Percentiles rank a stretch among this genome's conserved stretches.
These are phyloP conservation scores for Cordia subcordata DNA, from an alignment of 257 asterid species.

Conservation along the genomic window DNA sequence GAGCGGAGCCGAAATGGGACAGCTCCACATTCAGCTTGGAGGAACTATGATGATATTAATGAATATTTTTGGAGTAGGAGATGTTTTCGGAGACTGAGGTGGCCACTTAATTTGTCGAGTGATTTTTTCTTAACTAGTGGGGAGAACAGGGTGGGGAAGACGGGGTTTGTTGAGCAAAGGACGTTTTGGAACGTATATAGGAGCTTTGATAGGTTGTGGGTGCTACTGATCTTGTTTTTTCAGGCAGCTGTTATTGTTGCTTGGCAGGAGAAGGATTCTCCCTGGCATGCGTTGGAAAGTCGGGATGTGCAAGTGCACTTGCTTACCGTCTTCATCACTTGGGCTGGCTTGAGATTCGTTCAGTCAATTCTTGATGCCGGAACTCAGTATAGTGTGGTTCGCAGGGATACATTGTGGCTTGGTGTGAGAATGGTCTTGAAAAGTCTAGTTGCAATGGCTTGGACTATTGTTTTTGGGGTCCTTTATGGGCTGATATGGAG, in stretches of 20 bases:
- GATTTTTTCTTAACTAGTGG: conserved; percentile 40
- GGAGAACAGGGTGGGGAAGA: conserved; percentile 76
- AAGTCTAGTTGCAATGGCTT: conserved; percentile 67
- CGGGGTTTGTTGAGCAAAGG: conserved; percentile 95
- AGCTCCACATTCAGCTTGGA: conserved; percentile 97
- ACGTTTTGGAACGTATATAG: conserved; percentile 90
- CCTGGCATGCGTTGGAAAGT: conserved; percentile 75
- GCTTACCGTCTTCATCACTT: conserved; percentile 80
- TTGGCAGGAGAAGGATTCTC: conserved; percentile 60
- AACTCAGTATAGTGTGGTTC: conserved; percentile 88
- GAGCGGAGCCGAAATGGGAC: conserved; percentile 84
- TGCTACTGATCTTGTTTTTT: conserved; percentile 73
- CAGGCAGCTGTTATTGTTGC: conserved; percentile 90
- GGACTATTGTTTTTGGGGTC: conserved; percentile 76
- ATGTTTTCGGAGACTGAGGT: conserved; percentile 68
- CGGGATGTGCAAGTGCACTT: conserved; percentile 72
- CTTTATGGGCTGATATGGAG: conserved; percentile 77
- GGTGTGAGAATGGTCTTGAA: conserved; percentile 89
- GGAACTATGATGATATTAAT: conserved; percentile 91
- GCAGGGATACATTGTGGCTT: conserved; percentile 66
- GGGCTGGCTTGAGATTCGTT: conserved; percentile 84
- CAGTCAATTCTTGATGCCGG: conserved; percentile 95
- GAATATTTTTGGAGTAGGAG: conserved; percentile 93
- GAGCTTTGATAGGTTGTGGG: conserved; percentile 92
- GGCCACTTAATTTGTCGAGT: conserved; percentile 75